Percentiles rank a stretch among this genome's conserved stretches.
Evolutionary conservation across 2,329 filamentous ascomycete species (phyloP).

Genomic region (Trichophyton schoenleinii): DNA sequence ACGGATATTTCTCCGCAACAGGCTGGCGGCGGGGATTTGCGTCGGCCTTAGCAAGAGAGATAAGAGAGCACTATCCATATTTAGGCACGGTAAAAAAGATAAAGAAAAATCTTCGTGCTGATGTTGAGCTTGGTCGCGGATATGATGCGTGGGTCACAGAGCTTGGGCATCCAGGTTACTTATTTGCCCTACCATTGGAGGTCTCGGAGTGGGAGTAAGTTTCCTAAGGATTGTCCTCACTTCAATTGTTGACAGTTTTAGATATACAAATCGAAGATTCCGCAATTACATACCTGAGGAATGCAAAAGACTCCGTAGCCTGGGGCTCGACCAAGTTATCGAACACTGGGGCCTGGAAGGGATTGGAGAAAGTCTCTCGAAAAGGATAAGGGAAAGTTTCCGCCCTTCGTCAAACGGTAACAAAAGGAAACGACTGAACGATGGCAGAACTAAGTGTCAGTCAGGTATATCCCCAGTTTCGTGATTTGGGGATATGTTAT

Average conservation of each 20-base stretch:
- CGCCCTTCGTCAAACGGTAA: background rate
- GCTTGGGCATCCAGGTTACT: constrained; percentile 5
- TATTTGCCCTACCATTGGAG: constrained; percentile 4
- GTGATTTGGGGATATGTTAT: too few relatives aligned
- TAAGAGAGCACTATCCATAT: background rate
- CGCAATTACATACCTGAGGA: constrained; percentile 1
- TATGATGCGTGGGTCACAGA: constrained; percentile 6
- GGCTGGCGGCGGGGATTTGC: background rate
- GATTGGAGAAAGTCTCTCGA: too few relatives aligned
- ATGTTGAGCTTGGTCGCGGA: constrained; percentile 6
- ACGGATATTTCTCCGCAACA: background rate
- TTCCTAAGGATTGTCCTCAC: background rate
- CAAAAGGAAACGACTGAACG: background rate
- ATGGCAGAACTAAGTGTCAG: too few relatives aligned
- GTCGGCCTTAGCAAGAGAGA: background rate
- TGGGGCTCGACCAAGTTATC: background rate
- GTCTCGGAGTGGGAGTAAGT: constrained; percentile 6
- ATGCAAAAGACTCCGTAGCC: background rate
- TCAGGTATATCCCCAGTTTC: too few relatives aligned
- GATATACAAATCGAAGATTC: background rate
- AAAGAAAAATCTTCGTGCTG: background rate
- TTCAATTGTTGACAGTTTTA: background rate
- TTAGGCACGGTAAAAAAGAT: background rate
- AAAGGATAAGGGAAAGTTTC: background rate
- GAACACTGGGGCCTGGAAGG: background rate